Evolutionary conservation across 2,329 filamentous ascomycete genomes (phyloP), one percentile per base, ranked within the genome.

Genomic region (Amylocarpus encephaloides): DNA sequence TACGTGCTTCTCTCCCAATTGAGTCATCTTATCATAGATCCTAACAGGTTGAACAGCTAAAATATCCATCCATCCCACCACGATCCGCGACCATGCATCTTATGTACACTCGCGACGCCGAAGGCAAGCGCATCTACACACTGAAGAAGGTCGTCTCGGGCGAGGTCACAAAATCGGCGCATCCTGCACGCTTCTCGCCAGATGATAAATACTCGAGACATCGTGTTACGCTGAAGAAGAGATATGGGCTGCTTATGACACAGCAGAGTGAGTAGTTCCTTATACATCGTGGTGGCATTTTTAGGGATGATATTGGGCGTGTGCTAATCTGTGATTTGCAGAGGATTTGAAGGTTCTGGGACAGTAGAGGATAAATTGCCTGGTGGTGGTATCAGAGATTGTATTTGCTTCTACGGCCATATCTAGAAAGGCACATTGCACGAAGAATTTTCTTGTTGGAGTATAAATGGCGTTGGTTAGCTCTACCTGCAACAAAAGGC

Each of bases 151-250:
- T 94, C 61, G 75, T 79, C 63, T 77, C 83, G 62, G 86, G 86
- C 66, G 82, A 90, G 67, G 88, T 96, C 66, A 95, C 92, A 70
- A 95, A 95, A 78, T 93, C 87, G 48, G 93, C 93, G 50, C 92
- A 97, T 74, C 92, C 93, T 42, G 93, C 93, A 39, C 81, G 93
- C 62, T 98, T 97, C 78, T 95, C 89, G 42, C 93, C 93, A 57
- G 93, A 98, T 73, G 93, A 98, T 78, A 95, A 96, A 78, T 97
- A 94, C 80, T 95, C 90, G 66, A 87, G 89, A 67, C 92, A 97
- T 74, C 83, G 93, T 62, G 90, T 97, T 44, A 94, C 90, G 16
- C 78, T 97, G 65, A 95, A 96, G 84, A 90, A 88, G 76, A 80
- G 93, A 66, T 97, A 95, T 67, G 85, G 85, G 43, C 78, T 96